A percentile compares a stretch with the other conserved stretches of the same genome.
Evolutionary conservation across 2,329 filamentous ascomycete species (phyloP).

Genomic region (Pestalotiopsis sp.): DNA sequence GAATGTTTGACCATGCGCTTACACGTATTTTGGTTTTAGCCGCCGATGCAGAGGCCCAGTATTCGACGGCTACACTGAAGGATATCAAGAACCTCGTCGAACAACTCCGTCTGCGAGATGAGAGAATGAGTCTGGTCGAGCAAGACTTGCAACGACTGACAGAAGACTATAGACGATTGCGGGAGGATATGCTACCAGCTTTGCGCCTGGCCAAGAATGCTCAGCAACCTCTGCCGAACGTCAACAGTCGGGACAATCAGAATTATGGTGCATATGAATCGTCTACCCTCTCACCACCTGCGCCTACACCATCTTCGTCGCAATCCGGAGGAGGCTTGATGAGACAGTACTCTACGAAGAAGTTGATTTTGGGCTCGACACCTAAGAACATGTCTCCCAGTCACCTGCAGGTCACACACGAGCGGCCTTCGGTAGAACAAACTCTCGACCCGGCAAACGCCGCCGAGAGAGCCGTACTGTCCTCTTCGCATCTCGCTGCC

Average conservation of each 20-base stretch:
- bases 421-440: slow-evolving; percentile 65
- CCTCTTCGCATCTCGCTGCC: slow-evolving; percentile 70
- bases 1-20: not conserved
- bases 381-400: slow-evolving; percentile 80
- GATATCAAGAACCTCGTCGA: slow-evolving; percentile 91
- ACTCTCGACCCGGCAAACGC: slow-evolving; percentile 71
- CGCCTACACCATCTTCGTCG: slow-evolving; percentile 55
- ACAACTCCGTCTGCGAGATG: slow-evolving; percentile 86
- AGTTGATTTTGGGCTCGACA: slow-evolving; percentile 70
- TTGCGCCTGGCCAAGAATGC: slow-evolving; percentile 90
- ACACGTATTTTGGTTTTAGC: slow-evolving; percentile 53
- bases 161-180: slow-evolving; percentile 84
- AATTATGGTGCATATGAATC: slow-evolving; percentile 53
- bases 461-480: slow-evolving; percentile 67
- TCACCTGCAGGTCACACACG: slow-evolving; percentile 69
- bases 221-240: slow-evolving; percentile 78
- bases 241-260: slow-evolving; percentile 41
- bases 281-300: slow-evolving; percentile 57
- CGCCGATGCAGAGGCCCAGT: slow-evolving; percentile 84
- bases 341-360: slow-evolving; percentile 76
- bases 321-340: slow-evolving; percentile 61
- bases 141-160: slow-evolving; percentile 80
- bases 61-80: slow-evolving; percentile 86
- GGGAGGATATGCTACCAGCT: slow-evolving; percentile 90
- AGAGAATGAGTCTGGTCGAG: slow-evolving; percentile 83